Evolutionary conservation across 1,284 basidiomycete species (phyloP), one percentile per base, ranked within the genome.

Genomic region (Rhodotorula sp.): DNA sequence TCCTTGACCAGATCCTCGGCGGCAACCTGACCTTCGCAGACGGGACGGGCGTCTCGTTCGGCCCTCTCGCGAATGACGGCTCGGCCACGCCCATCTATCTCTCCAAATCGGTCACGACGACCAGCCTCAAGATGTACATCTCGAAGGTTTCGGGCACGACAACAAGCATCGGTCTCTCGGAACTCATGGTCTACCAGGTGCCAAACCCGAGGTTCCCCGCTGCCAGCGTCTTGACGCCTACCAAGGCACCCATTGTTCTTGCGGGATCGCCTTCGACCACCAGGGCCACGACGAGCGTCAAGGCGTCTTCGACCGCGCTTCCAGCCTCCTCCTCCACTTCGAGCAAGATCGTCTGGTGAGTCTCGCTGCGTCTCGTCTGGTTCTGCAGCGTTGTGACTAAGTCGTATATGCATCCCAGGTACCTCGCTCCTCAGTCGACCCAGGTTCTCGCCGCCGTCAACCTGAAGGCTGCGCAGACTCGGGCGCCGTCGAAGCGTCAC

Each of bases 1-100:
- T 39, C 9, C 19, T 54, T 11, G 73, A 74, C 64, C 65, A 66
- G 51, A 47, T 76, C n/a, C 61, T 59, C n/a, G 62, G 53, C 34
- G 74, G 72, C 5, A 66, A 62, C 36, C 17, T 76, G 6, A 59
- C 60, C 17, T 72, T 74, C 62, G 60, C 64, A 36, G 72, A 76
- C 55, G 70, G 67, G 20, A 56, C 63, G 15, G 48, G 44, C 46
- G 47, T 66, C 44, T 20, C 60, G 24, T 60, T 74, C 47, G 64
- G 64, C 27, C 10, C 27, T 32, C 66, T 74, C 47, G 48, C 55
- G 61, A 73, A 76, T 62, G 64, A 70, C 39, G 76, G 74, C 20
- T 29, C 69, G 27, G 71, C 67, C 4, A 53, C 58, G 24, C 29
- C 49, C 17, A 11, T 74, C 46, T 47, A 70, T 54, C 47, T 76